Base-by-base conservation (phyloP, 2,329 filamentous ascomycete genomes). In the Akanthomyces muscarius region DNA sequence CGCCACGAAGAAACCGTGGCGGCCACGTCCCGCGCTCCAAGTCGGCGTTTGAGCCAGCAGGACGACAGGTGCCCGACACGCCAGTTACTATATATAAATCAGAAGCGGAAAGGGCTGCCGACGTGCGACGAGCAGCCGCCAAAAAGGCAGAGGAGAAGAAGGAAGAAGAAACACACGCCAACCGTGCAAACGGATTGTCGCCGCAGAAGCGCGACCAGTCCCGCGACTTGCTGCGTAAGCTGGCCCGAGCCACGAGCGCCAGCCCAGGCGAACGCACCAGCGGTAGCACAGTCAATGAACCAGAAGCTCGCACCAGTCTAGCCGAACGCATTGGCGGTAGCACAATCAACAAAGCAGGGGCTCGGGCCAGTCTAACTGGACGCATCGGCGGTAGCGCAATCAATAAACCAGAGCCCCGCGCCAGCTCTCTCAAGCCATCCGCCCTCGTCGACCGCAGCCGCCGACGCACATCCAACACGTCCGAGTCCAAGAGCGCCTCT, bases 221-320 rank as follows among this genome's bases (percentile, higher is more conserved):
- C 4, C 74, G 76, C 45, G 82, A 85, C 47, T 63, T 84, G 51
- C 71, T 85, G 56, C 79, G 79, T 64, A 77, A 77, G 59, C 73
- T 86, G 66, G 79, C 81, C 25, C 76, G 78, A 56, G 81, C 77
- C 52, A 73, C 79, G 38, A 82, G 77, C 68, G 74, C 74, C 62
- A 83, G 79, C 63, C 80, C 80, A 25, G 70, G 74, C 33, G 52
- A 66, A 44, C 30, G 42, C 16, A 30, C 38, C 28, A 6, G 28
- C 14, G 42, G 30, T n/a, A 47, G 30, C 14, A 25, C 21, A 36
- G 4, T 25, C 30, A 3, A 21, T 21, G 61, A 56, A 28, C 42
- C 28, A 30, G 28, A 30, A 30, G 21, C 21, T 21, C 21, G 21
- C 21, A 21, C 21, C 28, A 6, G 28, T 6, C 28, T 30, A 30